Conservation (phyloP, 345 rosid species). For the Camelina sativa region DNA sequence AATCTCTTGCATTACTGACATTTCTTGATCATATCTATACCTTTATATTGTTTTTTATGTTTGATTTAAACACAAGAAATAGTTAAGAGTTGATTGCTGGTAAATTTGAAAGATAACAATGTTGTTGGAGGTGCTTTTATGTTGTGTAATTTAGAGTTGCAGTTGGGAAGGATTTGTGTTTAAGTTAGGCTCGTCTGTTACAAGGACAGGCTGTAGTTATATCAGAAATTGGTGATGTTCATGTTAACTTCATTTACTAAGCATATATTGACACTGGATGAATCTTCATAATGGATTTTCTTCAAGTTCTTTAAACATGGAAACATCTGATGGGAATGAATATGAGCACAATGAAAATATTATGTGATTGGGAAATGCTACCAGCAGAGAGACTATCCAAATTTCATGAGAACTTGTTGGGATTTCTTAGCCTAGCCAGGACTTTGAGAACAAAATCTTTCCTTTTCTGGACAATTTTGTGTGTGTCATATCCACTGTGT, state of each 20-base stretch:
- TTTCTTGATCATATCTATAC: neutral
- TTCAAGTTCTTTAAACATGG: neutral
- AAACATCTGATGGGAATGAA: neutral
- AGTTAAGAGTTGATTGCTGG: neutral
- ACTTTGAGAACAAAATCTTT: constrained; percentile 14
- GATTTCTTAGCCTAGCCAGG: neutral
- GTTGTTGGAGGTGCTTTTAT: constrained; percentile 9
- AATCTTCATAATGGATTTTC: constrained; percentile 1
- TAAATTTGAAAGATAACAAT: constrained; percentile 4
- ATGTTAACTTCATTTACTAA: neutral
- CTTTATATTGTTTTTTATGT: constrained; percentile 2
- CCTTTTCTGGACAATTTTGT: neutral
- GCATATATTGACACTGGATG: neutral
- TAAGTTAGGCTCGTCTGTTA: neutral
- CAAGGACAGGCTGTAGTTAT: neutral
- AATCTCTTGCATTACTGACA: neutral
- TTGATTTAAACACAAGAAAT: neutral
- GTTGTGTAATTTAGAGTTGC: neutral
- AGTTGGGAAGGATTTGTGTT: neutral
- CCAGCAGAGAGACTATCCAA: neutral
- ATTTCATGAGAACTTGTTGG: neutral
- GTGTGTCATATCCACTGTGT: neutral
- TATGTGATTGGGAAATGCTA: neutral
- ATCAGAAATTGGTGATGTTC: neutral
- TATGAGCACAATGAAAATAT: neutral